A percentile compares a stretch with the other conserved stretches of the same genome.
Evolutionary conservation across 257 asterid species (phyloP).

Genomic region (Salvia miltiorrhiza): DNA sequence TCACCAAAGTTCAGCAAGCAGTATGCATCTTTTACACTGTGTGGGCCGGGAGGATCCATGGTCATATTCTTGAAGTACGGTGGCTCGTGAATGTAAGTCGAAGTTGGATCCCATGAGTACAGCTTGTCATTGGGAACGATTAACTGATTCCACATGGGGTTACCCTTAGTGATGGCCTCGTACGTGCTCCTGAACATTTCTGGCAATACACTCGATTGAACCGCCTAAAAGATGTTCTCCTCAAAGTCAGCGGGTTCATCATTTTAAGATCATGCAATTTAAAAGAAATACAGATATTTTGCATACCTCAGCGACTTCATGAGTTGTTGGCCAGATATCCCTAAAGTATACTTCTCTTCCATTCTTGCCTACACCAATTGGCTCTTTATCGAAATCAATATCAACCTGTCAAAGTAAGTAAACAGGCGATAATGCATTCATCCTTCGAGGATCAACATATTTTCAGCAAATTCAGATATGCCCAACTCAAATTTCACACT

Average conservation of each 20-base stretch:
- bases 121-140: constrained; percentile 60
- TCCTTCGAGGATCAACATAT: background rate
- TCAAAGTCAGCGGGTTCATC: background rate
- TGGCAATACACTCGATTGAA: constrained; percentile 86
- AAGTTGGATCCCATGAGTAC: constrained; percentile 81
- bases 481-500: background rate
- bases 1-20: constrained; percentile 93
- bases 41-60: constrained; percentile 93
- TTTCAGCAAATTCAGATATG: background rate
- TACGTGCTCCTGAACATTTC: constrained; percentile 94
- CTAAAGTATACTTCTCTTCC: constrained; percentile 80
- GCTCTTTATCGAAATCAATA: constrained; percentile 91
- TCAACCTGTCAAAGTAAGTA: constrained; percentile 55
- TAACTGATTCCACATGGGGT: constrained; percentile 86
- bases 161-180: constrained; percentile 77
- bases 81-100: constrained; percentile 94
- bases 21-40: constrained; percentile 90
- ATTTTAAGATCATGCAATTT: background rate
- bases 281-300: constrained; percentile 8
- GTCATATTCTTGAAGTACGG: constrained; percentile 92
- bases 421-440: background rate
- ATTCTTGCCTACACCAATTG: constrained; percentile 83
- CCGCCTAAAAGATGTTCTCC: constrained; percentile 45
- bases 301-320: constrained; percentile 84
- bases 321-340: constrained; percentile 93